Evolutionary conservation across 2,329 filamentous ascomycete genomes (phyloP), one percentile per base, ranked within the genome.

Genomic region (Colletotrichum musae): DNA sequence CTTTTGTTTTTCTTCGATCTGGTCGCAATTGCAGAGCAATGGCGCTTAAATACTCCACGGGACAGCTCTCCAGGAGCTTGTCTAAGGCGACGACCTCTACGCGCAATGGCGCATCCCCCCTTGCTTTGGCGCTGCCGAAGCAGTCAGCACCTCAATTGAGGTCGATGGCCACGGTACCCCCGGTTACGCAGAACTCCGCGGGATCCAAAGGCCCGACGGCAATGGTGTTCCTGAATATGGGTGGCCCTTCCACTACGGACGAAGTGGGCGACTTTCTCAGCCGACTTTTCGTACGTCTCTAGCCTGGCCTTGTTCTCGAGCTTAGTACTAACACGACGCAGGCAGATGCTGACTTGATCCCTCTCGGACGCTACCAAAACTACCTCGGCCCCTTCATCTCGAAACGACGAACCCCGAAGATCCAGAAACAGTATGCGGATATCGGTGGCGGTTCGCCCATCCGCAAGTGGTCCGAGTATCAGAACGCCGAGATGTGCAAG

Each of bases 201-300:
- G 89, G 87, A 13, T 88, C 87, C 50, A 86, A 93, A 77, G 95
- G 95, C 0, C 94, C 95, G 7, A 99, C 96, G 5, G 96, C 96
- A 51, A 98, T 99, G 90, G 96, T 99, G 15, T 98, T 99, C 77
- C 89, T 99, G 83, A 99, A 99, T 82, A 99, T 99, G 96, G 96
- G 96, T 70, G 96, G 96, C 0, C 96, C 96, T 3, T 93, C 94
- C 1, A 97, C 93, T 4, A 93, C 92, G 5, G 89, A 91, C 73
- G 94, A 99, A 83, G 96, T 99, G 43, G 91, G 92, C 75, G 90
- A 92, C 80, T 99, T 98, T 78, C 84, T 99, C 56, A 96, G 92
- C 79, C 91, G 95, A 74, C 85, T 99, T 74, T 99, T 99, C 83
- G 95, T 97, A 88, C 68, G 92, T 82, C 45, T 51, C 50, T 18